Evolutionary conservation across 2,329 filamentous ascomycete genomes (phyloP).

Genomic region (Helotiales sp.): DNA sequence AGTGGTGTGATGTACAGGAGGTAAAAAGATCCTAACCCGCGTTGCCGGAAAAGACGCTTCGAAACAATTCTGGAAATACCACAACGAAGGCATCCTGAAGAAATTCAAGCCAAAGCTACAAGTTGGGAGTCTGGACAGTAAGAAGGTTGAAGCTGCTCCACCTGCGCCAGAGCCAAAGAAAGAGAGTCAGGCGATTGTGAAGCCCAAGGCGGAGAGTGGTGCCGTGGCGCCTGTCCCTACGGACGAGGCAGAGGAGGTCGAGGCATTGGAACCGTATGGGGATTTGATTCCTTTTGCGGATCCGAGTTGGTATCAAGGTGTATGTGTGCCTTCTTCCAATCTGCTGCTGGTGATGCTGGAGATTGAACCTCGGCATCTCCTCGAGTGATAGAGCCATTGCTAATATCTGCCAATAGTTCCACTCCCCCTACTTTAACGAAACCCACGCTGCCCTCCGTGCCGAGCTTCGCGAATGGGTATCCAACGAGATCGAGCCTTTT

Average conservation of each 20-base stretch:
- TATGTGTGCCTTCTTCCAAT: slow-evolving; percentile 47
- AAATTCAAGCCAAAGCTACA: slow-evolving; percentile 79
- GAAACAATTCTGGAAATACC: slow-evolving; percentile 38
- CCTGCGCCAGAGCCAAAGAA: slow-evolving; percentile 37
- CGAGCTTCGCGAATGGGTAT: slow-evolving; percentile 91
- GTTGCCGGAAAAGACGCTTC: slow-evolving; percentile 38
- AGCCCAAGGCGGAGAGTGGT: slow-evolving; percentile 57
- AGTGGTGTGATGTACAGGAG: slow-evolving; percentile 45
- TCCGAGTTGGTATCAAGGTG: slow-evolving; percentile 91
- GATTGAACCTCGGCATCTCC: neutral
- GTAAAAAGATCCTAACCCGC: slow-evolving; percentile 36
- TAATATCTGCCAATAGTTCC: slow-evolving; percentile 59
- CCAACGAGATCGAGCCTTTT: slow-evolving; percentile 83
- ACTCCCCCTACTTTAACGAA: slow-evolving; percentile 96
- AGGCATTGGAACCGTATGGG: slow-evolving; percentile 82
- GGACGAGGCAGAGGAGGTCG: slow-evolving; percentile 59
- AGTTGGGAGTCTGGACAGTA: slow-evolving; percentile 73
- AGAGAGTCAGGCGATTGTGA: slow-evolving; percentile 47
- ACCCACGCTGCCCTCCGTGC: slow-evolving; percentile 86
- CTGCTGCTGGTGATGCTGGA: neutral
- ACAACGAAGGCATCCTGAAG: slow-evolving; percentile 36
- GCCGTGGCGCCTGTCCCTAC: slow-evolving; percentile 48
- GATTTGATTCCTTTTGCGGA: slow-evolving; percentile 88
- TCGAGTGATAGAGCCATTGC: neutral
- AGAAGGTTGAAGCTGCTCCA: slow-evolving; percentile 60